phyloP scores from a whole-genome alignment of 352 stramenopile species.

The Globisporangium viniferum region DNA sequence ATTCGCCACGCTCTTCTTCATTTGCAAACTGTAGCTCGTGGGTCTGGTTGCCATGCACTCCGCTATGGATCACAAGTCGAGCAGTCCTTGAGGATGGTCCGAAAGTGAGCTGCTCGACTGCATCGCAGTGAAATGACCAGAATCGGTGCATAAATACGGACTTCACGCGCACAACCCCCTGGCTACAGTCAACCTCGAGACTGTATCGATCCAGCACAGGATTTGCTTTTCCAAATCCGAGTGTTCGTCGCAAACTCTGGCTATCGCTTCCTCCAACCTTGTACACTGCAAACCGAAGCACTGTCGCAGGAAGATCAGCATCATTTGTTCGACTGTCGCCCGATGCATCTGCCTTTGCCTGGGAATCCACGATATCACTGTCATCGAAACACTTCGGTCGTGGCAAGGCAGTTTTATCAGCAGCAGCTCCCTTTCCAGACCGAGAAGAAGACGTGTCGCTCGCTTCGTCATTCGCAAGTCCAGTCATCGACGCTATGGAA shows the following conservation, averaged over 20 bases:
- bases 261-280: conserved; percentile 64
- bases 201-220: conserved; percentile 75
- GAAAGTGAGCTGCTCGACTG: conserved; percentile 45
- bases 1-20: conserved; percentile 61
- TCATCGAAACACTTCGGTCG: conserved; percentile 74
- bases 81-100: conserved; percentile 39
- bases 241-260: conserved; percentile 48
- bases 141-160: conserved; percentile 83
- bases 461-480: background rate
- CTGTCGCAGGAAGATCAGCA: conserved; percentile 49
- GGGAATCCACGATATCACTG: conserved; percentile 73
- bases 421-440: background rate
- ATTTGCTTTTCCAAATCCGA: conserved; percentile 69
- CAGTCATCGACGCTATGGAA: conserved; percentile 11
- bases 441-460: conserved; percentile 9
- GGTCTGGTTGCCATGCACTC: conserved; percentile 46
- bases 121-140: conserved; percentile 76
- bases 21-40: conserved; percentile 77
- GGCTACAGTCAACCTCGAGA: conserved; percentile 67
- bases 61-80: conserved; percentile 50
- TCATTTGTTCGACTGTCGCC: conserved; percentile 30
- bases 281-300: conserved; percentile 73
- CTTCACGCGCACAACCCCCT: conserved; percentile 71
- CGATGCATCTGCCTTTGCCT: conserved; percentile 26
- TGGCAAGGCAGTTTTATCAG: background rate